Evolutionary conservation across 2,329 filamentous ascomycete genomes (phyloP).

Genomic region (Bipolaris zeicola): DNA sequence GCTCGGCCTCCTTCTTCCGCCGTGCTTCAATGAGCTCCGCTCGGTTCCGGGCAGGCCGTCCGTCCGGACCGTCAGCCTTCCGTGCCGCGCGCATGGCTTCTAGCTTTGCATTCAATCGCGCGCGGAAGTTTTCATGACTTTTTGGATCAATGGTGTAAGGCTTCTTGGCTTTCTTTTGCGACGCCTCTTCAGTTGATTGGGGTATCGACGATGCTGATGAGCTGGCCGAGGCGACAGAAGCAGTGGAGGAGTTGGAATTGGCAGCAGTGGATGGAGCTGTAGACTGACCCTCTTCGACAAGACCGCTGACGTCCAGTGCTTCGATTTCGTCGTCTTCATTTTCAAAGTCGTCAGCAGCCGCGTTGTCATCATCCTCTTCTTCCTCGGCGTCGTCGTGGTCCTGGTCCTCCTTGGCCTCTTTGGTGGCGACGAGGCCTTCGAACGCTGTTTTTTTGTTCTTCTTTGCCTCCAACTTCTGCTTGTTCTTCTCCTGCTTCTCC

Average conservation of each 20-base stretch:
- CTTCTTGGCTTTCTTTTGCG: slow-evolving; percentile 40
- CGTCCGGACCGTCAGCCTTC: slow-evolving; percentile 84
- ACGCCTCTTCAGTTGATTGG: slow-evolving; percentile 30
- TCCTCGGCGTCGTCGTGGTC: slow-evolving; percentile 28
- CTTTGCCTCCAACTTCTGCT: slow-evolving; percentile 42
- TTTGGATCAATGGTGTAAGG: slow-evolving; percentile 43
- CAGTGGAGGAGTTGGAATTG: slow-evolving; percentile 49
- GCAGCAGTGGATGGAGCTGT: slow-evolving; percentile 40
- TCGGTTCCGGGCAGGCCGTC: slow-evolving; percentile 80
- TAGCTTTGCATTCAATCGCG: slow-evolving; percentile 80
- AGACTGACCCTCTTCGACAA: slow-evolving; percentile 45
- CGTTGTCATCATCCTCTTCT: slow-evolving; percentile 27
- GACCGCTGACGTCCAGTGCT: slow-evolving; percentile 44
- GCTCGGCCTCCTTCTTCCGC: slow-evolving; percentile 82
- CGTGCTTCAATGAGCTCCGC: slow-evolving; percentile 91
- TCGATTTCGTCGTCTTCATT: slow-evolving; percentile 41
- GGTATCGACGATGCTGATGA: slow-evolving; percentile 57
- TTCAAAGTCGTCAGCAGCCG: slow-evolving; percentile 29
- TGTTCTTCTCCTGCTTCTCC: slow-evolving; percentile 51
- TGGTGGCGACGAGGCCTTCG: slow-evolving; percentile 28
- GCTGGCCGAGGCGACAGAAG: slow-evolving; percentile 49
- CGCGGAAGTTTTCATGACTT: slow-evolving; percentile 75
- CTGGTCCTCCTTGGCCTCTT: slow-evolving; percentile 33
- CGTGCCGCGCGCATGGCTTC: slow-evolving; percentile 82
- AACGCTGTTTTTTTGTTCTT: slow-evolving; percentile 41